Evolutionary conservation across 257 asterid genomes (phyloP).

Genomic region (Solanum etuberosum): DNA sequence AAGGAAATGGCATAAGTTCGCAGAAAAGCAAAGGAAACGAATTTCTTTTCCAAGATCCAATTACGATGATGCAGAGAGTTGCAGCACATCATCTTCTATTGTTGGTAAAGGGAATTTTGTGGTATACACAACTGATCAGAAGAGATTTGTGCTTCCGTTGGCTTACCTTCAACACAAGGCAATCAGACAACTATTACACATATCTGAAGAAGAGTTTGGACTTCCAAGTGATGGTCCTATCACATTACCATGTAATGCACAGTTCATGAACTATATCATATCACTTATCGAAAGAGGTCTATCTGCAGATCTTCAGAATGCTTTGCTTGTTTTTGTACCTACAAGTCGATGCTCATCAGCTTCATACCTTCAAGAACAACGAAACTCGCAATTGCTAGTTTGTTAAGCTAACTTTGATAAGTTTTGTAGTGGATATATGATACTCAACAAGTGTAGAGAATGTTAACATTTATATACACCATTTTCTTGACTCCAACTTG

Average conservation of each 20-base stretch:
- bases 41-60: not conserved
- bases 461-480: not conserved
- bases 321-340: constrained; percentile 1
- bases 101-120: constrained; percentile 8
- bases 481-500: not conserved
- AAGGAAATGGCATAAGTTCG: not conserved
- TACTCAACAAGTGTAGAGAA: not conserved
- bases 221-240: not conserved
- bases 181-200: constrained; percentile 11
- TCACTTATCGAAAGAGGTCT: not conserved
- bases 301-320: not conserved
- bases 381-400: not conserved
- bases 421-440: not conserved
- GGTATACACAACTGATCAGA: not conserved
- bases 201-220: constrained; percentile 16
- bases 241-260: not conserved
- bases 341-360: not conserved
- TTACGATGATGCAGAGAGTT: not conserved
- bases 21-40: not conserved
- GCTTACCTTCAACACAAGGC: constrained; percentile 3
- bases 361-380: not conserved
- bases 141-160: constrained; percentile 13
- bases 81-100: not conserved
- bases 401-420: not conserved
- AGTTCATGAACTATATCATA: not conserved